Base-by-base conservation (phyloP, 2,329 filamentous ascomycete species). In the Rugonectria rugulosa region DNA sequence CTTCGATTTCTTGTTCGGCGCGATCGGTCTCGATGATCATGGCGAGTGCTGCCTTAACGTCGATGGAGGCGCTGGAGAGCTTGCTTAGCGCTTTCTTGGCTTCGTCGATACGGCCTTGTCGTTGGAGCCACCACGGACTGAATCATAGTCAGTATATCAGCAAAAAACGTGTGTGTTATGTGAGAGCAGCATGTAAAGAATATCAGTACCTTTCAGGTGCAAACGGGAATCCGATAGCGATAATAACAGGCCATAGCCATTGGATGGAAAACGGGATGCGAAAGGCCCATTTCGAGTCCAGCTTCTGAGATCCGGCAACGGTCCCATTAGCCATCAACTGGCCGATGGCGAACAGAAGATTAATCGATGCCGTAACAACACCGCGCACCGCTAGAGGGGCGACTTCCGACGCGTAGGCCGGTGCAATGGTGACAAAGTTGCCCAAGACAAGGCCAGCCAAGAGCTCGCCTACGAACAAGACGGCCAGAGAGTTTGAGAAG, bases 331-430 rank as follows among this genome's bases (percentile, higher is more conserved):
- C 37, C 15, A 47, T 24, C 21, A 47, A 37, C 11, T 47, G 44
- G 12, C 44, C 44, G 8, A 47, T 47, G 31, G 24, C 21, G 31
- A 31, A 47, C 6, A 31, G 37, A 7, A 34, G 31, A n/a, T 37
- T 34, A 27, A 47, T 37, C 29, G 23, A 47, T 2, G 44, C 36
- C 0, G 74, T 75, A 4, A 79, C 64, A 38, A 77, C 76, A 5
- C 68, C 57, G 9, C 76, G 68, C 3, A 78, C 68, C 0, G 63
- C 54, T 2, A 62, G 46, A 2, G 76, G 69, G 29, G 59, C 61
- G 2, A 70, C 61, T 40, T 78, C 76, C 0, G 75, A 75, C 0
- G 78, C 77, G 55, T 81, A 81, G 1, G 76, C 72, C 0, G 75
- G 71, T 0, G 71, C 71, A 26, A 79, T 67, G 1, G 75, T 76